Base-by-base conservation (phyloP, 2,329 filamentous ascomycete species). In the Tolypocladium guangdongense region DNA sequence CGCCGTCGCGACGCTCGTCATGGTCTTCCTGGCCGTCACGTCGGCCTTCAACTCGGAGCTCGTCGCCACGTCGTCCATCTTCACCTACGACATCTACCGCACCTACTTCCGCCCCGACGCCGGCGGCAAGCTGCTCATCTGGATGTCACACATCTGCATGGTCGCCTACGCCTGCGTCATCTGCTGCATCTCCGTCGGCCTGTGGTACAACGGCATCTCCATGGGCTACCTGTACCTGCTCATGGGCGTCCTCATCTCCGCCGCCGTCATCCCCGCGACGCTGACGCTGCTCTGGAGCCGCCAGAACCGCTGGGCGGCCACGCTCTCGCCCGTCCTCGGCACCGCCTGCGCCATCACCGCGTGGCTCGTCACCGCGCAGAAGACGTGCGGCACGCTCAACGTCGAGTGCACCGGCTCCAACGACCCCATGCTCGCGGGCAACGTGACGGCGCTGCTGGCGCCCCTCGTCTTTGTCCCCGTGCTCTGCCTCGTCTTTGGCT, bases 21-120 rank as follows among this genome's bases (percentile, higher is more conserved):
- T 95, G 58, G 79, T 95, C 52, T 95, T 95, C 74, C 89, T 95
- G 83, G 90, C 91, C 24, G 90, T 95, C 24, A 95, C 90, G 0
- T 89, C 83, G 2, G 87, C 90, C 0, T 87, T 87, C 58, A 91
- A 86, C 1, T 86, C 89, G 0, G 87, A 95, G 66, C 74, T 95
- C 7, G 92, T 96, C 54, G 88, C 90, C 2, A 88, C 95, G 1
- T 92, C 87, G 1, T 90, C 87, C 10, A 95, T 95, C 68, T 67
- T 85, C 70, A 95, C 90, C 0, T 95, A 93, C 66, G 90, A 95
- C 64, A 78, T 93, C 59, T 95, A 93, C 71, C 85, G 90, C 57
- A 90, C 87, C 1, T 95, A 95, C 66, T 79, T 95, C 72, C 86
- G 93, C 58, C 90, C 90, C 0, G 65, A 71, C 0, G 90, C 90